Base-by-base conservation (phyloP, 495 filamentous ascomycete species). In the Cladorrhinum samala region DNA sequence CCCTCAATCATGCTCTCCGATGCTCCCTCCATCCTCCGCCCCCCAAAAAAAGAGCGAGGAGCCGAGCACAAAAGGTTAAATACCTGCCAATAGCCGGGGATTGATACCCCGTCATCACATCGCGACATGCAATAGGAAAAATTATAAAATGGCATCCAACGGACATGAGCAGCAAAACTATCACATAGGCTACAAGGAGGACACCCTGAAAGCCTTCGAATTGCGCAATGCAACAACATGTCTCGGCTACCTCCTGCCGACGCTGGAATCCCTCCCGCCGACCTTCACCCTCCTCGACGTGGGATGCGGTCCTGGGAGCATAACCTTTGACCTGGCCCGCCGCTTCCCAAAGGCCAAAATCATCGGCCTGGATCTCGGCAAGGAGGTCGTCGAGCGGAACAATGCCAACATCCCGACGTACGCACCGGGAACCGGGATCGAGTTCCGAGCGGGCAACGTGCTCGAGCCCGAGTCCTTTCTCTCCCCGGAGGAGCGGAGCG, bases 131-230 rank as follows among this genome's bases (percentile, higher is more conserved):
- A n/a, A n/a, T n/a, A n/a, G n/a, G n/a, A n/a, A n/a, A n/a, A 33
- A 33, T 5, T 11, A 11, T 33, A 33, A 33, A 33, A 33, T 33
- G 27, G 27, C 27, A 33, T 33, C 27, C 27, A 33, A 33, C 27
- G 27, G 27, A 33, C 6, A 6, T 33, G 11, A 33, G 27, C 5
- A 52, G 33, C 51, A 53, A 17, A 21, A 47, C 2, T 53, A 53
- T 36, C 51, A 53, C 27, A 53, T 53, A 9, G 51, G 51, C 2
- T 53, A 53, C 43, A 53, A 53, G 19, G 51, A 53, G 19, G 43
- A 53, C 51, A 53, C 51, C 3, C 27, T 53, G 19, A 53, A 53
- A 30, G 43, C 41, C 2, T 46, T 53, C 21, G 51, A 53, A 36
- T 30, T 53, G 33, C 51, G 51, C 9, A 53, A 53, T 33, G 51